Conservation (phyloP, 164 flowering plant genomes). For the Warburgia ugandensis region DNA sequence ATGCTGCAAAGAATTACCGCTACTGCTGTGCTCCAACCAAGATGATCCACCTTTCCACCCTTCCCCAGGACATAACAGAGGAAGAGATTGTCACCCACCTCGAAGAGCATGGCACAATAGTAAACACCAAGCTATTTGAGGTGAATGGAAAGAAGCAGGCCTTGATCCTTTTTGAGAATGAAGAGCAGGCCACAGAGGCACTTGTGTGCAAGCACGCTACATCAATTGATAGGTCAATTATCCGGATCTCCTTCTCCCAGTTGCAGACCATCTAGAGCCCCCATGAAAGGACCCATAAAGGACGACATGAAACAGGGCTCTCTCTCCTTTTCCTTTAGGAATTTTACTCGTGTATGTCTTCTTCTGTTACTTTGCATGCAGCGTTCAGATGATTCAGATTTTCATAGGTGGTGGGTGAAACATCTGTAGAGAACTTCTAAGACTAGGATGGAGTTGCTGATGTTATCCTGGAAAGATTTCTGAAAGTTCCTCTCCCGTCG, state of each 20-base stretch:
- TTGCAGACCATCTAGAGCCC: slow-evolving; percentile 63
- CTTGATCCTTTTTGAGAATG: slow-evolving; percentile 69
- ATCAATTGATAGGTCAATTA: slow-evolving; percentile 54
- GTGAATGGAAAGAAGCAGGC: slow-evolving; percentile 97
- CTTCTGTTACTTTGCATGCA: too few species aligned
- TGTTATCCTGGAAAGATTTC: too few species aligned
- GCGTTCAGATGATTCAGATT: too few species aligned
- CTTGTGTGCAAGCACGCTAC: slow-evolving; percentile 95
- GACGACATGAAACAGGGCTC: background rate
- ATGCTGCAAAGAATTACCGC: slow-evolving; percentile 91
- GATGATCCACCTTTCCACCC: slow-evolving; percentile 88
- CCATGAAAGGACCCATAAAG: too few species aligned
- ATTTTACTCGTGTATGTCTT: too few species aligned
- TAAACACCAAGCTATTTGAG: slow-evolving; percentile 80
- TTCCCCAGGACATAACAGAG: slow-evolving; percentile 76
- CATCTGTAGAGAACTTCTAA: too few species aligned
- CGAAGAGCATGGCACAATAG: slow-evolving; percentile 85
- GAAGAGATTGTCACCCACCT: slow-evolving; percentile 69
- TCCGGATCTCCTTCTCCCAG: slow-evolving; percentile 95
- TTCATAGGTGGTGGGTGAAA: too few species aligned
- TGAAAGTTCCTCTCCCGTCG: too few species aligned
- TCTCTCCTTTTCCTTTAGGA: background rate
- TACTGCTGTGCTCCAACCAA: slow-evolving; percentile 99
- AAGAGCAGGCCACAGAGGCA: slow-evolving; percentile 97
- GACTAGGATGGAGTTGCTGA: too few species aligned